Conservation (phyloP, 2,329 filamentous ascomycete species). For the Dothideomycetes sp. region DNA sequence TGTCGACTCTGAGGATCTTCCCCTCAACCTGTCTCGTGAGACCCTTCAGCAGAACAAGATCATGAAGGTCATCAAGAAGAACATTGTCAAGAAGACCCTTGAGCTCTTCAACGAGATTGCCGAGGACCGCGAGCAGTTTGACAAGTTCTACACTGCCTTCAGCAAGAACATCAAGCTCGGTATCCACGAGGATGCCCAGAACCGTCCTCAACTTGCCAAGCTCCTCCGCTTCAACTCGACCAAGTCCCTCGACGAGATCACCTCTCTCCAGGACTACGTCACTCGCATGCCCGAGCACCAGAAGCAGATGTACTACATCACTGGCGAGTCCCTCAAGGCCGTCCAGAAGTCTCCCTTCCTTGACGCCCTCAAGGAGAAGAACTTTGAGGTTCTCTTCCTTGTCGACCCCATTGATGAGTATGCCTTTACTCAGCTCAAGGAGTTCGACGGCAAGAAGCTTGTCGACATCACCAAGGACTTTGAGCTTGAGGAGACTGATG, state of each 20-base stretch:
- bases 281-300: slow-evolving; percentile 99
- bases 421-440: slow-evolving; percentile 99
- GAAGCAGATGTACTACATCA: slow-evolving; percentile 99
- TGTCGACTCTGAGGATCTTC: slow-evolving; percentile 98
- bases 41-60: slow-evolving; percentile 99
- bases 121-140: slow-evolving; percentile 99
- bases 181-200: slow-evolving; percentile 99
- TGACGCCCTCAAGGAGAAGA: slow-evolving; percentile 96
- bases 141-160: slow-evolving; percentile 99
- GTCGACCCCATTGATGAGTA: slow-evolving; percentile 99
- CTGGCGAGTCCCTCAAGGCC: slow-evolving; percentile 97
- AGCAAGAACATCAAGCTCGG: slow-evolving; percentile 99
- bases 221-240: slow-evolving; percentile 98
- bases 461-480: slow-evolving; percentile 99
- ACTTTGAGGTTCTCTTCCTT: slow-evolving; percentile 98
- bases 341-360: slow-evolving; percentile 98
- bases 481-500: slow-evolving; percentile 98
- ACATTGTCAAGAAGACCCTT: slow-evolving; percentile 99
- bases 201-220: slow-evolving; percentile 87
- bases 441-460: slow-evolving; percentile 99
- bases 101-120: slow-evolving; percentile 99
- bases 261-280: slow-evolving; percentile 93
- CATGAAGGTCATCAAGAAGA: slow-evolving; percentile 99
- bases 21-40: slow-evolving; percentile 99
- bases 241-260: slow-evolving; percentile 94